Percentiles rank a stretch among this genome's conserved stretches.
Evolutionary conservation across 768 basidiomycete species (phyloP).

Genomic region (Russula sp.): DNA sequence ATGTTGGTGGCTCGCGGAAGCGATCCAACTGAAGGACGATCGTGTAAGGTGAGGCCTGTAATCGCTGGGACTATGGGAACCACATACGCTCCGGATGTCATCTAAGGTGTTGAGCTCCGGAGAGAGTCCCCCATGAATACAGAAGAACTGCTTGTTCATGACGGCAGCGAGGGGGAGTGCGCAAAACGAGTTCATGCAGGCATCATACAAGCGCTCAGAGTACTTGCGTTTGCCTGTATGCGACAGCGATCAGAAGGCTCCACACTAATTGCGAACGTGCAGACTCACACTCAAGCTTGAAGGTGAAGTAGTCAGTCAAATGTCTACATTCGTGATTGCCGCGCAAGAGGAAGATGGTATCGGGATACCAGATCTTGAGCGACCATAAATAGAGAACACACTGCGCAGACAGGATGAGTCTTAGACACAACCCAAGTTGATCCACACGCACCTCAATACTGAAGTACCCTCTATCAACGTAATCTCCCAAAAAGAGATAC

Average conservation of each 20-base stretch:
- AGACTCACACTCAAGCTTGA: constrained; percentile 91
- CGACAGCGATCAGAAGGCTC: neutral
- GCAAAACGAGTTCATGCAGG: constrained; percentile 98
- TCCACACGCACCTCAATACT: constrained; percentile 51
- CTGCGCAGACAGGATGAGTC: constrained; percentile 35
- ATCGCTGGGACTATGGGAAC: neutral
- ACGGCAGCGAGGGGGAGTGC: constrained; percentile 89
- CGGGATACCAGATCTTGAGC: constrained; percentile 98
- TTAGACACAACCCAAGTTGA: neutral
- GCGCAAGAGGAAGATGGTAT: constrained; percentile 91
- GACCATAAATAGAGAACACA: constrained; percentile 98
- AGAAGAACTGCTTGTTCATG: constrained; percentile 99
- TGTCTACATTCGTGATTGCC: constrained; percentile 99
- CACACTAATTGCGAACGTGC: neutral
- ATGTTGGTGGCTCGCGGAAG: constrained; percentile 96
- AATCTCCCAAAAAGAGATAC: constrained; percentile 70
- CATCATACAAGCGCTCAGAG: constrained; percentile 92
- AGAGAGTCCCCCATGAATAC: constrained; percentile 94
- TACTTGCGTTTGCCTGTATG: constrained; percentile 94
- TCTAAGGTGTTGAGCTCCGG: constrained; percentile 95
- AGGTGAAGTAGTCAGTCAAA: constrained; percentile 97
- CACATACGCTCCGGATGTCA: constrained; percentile 77
- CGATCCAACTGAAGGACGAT: constrained; percentile 69
- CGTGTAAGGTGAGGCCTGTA: neutral
- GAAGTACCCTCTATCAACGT: constrained; percentile 71